phyloP scores from a whole-genome alignment of 225 moss, liverwort and hornwort species.

The Ulota crispa region DNA sequence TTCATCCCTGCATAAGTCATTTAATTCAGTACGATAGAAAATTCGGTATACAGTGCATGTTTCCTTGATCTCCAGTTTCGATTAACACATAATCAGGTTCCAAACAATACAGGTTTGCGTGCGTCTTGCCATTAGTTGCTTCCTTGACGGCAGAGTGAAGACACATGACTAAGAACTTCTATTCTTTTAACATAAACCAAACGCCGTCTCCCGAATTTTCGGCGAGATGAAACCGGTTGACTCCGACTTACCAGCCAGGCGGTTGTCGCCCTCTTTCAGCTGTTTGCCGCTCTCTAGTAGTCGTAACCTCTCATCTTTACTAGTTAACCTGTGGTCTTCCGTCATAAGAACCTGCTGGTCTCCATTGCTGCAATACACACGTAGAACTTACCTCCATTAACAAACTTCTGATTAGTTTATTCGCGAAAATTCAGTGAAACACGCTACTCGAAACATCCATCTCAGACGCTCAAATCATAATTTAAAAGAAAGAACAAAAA shows the following conservation, averaged over 20 bases:
- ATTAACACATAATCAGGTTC: background rate
- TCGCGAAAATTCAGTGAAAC: background rate
- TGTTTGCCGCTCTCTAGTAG: conserved; percentile 77
- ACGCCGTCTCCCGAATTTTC: background rate
- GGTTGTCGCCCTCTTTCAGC: conserved; percentile 85
- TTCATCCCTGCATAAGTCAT: conserved; percentile 74
- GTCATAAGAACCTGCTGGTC: conserved; percentile 73
- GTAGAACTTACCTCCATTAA: background rate
- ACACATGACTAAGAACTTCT: background rate
- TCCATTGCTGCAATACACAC: conserved; percentile 61
- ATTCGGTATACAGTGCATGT: background rate
- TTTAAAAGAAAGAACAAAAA: background rate
- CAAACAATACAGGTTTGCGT: background rate
- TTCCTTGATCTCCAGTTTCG: conserved; percentile 5
- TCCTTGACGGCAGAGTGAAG: background rate
- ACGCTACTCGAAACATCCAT: background rate
- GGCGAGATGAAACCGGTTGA: background rate
- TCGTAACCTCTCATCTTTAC: conserved; percentile 72
- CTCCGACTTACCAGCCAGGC: conserved; percentile 39
- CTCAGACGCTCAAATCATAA: background rate
- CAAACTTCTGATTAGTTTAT: background rate
- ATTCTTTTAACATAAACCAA: background rate
- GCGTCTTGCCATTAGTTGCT: background rate
- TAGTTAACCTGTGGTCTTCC: conserved; percentile 87
- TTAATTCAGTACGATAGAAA: background rate